A percentile compares a stretch with the other conserved stretches of the same genome.
phyloP scores from a whole-genome alignment of 495 filamentous ascomycete species.

The Jackrogersella multiformis region DNA sequence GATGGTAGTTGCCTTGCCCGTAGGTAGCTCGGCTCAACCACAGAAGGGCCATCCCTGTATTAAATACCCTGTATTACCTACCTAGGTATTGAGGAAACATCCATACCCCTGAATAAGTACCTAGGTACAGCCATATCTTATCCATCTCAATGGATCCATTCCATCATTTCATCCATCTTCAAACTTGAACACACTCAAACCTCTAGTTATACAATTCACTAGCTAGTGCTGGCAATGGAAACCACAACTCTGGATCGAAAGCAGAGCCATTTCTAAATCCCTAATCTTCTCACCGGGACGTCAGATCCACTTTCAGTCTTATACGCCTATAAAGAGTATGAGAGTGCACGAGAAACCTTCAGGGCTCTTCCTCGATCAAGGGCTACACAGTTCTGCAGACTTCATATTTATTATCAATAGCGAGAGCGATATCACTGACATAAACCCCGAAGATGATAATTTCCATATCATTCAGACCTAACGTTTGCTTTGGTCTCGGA shows the following conservation, averaged over 20 bases:
- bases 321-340: slow-evolving; percentile 45
- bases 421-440: slow-evolving; percentile 28
- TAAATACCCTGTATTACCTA: no score
- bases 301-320: slow-evolving; percentile 24
- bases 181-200: neutral
- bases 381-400: slow-evolving; percentile 45
- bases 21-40: neutral
- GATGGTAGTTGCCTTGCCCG: no score
- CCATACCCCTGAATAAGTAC: neutral
- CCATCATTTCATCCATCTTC: neutral
- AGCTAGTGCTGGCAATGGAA: no score
- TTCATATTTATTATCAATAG: slow-evolving; percentile 51
- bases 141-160: no score
- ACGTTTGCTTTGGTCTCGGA: slow-evolving; percentile 48
- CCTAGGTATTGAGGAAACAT: no score
- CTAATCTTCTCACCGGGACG: neutral
- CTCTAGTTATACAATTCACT: no score
- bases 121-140: neutral
- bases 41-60: slow-evolving; percentile 3
- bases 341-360: slow-evolving; percentile 39
- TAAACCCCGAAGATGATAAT: slow-evolving; percentile 37
- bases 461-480: slow-evolving; percentile 38
- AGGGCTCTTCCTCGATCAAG: slow-evolving; percentile 44
- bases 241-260: no score
- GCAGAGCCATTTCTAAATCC: no score